Conservation (phyloP, 2,329 filamentous ascomycete genomes). For the Neodidymelliopsis sp. region DNA sequence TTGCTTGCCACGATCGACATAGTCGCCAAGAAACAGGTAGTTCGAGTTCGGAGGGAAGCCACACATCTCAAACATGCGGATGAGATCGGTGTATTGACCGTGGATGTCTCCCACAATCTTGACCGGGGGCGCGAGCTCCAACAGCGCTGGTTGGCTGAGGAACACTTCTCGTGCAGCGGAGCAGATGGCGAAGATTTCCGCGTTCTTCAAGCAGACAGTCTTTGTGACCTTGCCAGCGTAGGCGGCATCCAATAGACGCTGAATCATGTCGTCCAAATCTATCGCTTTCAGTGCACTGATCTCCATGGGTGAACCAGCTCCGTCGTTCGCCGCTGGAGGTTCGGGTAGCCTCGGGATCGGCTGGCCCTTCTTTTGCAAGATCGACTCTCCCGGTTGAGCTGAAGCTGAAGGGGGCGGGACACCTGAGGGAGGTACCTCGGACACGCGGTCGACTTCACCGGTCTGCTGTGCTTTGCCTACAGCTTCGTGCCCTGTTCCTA, state of each 20-base stretch:
- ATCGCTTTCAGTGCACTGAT: slow-evolving; percentile 92
- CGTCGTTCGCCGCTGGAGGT: slow-evolving; percentile 57
- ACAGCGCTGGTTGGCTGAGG: slow-evolving; percentile 85
- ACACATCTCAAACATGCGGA: slow-evolving; percentile 98
- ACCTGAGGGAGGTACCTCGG: slow-evolving; percentile 83
- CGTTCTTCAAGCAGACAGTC: slow-evolving; percentile 95
- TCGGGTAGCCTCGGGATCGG: slow-evolving; percentile 68
- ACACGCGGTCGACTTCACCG: slow-evolving; percentile 93
- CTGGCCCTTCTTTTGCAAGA: slow-evolving; percentile 82
- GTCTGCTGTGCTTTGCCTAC: slow-evolving; percentile 81
- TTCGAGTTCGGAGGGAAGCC: slow-evolving; percentile 92
- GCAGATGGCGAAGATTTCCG: slow-evolving; percentile 94
- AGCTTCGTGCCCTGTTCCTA: slow-evolving; percentile 77
- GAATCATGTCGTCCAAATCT: slow-evolving; percentile 97
- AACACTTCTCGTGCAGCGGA: slow-evolving; percentile 87
- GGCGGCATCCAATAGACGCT: slow-evolving; percentile 88
- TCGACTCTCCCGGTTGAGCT: slow-evolving; percentile 84
- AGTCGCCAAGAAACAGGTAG: slow-evolving; percentile 93
- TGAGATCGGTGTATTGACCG: slow-evolving; percentile 94
- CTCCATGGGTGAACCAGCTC: slow-evolving; percentile 69
- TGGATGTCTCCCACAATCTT: slow-evolving; percentile 98
- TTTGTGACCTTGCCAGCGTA: slow-evolving; percentile 98
- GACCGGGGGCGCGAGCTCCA: slow-evolving; percentile 92
- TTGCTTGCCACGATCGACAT: slow-evolving; percentile 96
- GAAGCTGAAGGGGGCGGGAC: slow-evolving; percentile 60